Percentiles rank a stretch among this genome's conserved stretches.
These are phyloP conservation scores for Capronia epimyces DNA, from an alignment of 2,329 filamentous ascomycete species.

Conservation along the genomic window DNA sequence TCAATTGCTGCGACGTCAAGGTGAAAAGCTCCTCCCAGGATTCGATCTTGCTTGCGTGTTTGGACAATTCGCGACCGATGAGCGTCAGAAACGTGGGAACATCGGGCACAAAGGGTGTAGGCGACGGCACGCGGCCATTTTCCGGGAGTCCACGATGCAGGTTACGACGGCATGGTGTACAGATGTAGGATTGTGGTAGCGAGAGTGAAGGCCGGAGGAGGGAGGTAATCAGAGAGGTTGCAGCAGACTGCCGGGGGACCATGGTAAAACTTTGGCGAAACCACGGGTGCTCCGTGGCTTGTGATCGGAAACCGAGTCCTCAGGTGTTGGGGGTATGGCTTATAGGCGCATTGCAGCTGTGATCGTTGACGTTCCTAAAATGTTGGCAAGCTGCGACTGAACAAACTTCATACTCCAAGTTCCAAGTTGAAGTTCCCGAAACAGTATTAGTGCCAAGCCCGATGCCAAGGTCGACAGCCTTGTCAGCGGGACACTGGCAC, in stretches of 20 bases:
- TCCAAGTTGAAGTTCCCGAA: neutral
- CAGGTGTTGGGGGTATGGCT: neutral
- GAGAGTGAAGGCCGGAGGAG: conserved; percentile 22
- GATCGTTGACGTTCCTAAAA: neutral
- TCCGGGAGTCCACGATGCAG: conserved; percentile 19
- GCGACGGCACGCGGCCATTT: conserved; percentile 51
- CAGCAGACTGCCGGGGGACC: conserved; percentile 12
- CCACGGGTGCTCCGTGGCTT: neutral
- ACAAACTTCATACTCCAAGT: neutral
- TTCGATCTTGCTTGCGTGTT: conserved; percentile 79
- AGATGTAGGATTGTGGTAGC: conserved; percentile 19
- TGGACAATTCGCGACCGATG: conserved; percentile 79
- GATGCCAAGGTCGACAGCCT: conserved; percentile 6
- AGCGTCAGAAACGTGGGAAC: conserved; percentile 76
- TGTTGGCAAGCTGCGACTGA: conserved; percentile 2
- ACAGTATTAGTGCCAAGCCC: neutral
- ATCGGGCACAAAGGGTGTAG: conserved; percentile 54
- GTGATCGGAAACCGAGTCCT: neutral
- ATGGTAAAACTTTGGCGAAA: conserved; percentile 5
- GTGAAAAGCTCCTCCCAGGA: conserved; percentile 89
- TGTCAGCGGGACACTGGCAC: neutral
- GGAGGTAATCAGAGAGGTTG: conserved; percentile 14
- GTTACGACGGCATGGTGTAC: conserved; percentile 24
- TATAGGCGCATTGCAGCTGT: neutral
- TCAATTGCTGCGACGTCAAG: conserved; percentile 68